Conservation (phyloP, 1,284 basidiomycete species). For the Melampsora americana region DNA sequence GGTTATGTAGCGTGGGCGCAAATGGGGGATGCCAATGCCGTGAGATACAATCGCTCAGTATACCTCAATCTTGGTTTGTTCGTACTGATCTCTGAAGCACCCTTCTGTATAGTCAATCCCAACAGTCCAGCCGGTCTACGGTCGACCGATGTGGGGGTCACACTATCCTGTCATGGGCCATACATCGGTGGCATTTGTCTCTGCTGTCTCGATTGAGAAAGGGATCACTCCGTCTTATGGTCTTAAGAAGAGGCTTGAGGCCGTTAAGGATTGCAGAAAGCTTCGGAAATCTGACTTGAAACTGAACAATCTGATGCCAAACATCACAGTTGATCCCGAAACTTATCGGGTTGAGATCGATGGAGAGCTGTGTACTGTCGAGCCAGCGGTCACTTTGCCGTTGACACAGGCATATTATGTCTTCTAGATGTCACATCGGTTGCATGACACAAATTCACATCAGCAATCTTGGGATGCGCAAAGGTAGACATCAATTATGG, state of each 20-base stretch:
- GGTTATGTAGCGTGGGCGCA: slow-evolving; percentile 88
- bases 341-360: too few species aligned
- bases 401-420: too few species aligned
- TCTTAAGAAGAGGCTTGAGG: slow-evolving; percentile 69
- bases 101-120: slow-evolving; percentile 66
- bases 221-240: slow-evolving; percentile 59
- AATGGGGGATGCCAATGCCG: slow-evolving; percentile 52
- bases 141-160: slow-evolving; percentile 78
- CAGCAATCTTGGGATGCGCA: too few species aligned
- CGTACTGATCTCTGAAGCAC: neutral
- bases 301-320: too few species aligned
- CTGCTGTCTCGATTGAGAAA: slow-evolving; percentile 63
- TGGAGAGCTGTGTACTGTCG: too few species aligned
- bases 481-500: too few species aligned
- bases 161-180: slow-evolving; percentile 69
- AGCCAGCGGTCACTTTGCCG: too few species aligned
- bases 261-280: slow-evolving; percentile 72
- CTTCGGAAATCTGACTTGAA: too few species aligned
- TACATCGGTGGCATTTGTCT: slow-evolving; percentile 82
- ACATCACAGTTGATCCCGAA: too few species aligned
- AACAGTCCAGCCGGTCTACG: slow-evolving; percentile 80
- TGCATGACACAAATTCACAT: too few species aligned
- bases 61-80: slow-evolving; percentile 19
- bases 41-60: slow-evolving; percentile 39
- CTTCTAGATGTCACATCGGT: too few species aligned